Conservation (phyloP, 352 stramenopile species). For the Hyaloperonospora arabidopsidis region DNA sequence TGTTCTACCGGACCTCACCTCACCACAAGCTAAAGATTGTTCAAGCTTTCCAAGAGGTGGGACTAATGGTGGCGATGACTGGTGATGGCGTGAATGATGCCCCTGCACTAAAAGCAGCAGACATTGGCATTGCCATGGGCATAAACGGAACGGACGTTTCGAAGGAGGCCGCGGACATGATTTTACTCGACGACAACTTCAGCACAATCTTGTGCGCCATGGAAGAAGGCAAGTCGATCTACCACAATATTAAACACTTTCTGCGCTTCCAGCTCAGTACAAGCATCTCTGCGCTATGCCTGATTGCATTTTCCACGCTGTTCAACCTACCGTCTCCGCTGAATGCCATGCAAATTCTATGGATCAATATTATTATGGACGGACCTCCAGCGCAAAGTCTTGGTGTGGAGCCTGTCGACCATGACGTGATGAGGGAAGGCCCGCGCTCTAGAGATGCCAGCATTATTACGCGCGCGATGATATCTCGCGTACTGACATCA, state of each 20-base stretch:
- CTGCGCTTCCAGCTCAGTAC: conserved; percentile 96
- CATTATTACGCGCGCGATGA: conserved; percentile 73
- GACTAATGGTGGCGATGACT: conserved; percentile 93
- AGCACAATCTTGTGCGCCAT: conserved; percentile 92
- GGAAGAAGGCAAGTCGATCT: conserved; percentile 93
- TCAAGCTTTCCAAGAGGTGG: conserved; percentile 80
- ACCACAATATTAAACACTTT: conserved; percentile 96
- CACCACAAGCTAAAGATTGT: conserved; percentile 96
- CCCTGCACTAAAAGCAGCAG: conserved; percentile 92
- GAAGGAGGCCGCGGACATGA: conserved; percentile 96
- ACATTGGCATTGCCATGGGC: conserved; percentile 97
- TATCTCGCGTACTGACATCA: conserved; percentile 56
- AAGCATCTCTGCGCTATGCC: conserved; percentile 90
- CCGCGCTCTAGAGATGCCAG: conserved; percentile 66
- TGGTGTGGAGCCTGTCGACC: conserved; percentile 81
- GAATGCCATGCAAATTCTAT: conserved; percentile 98
- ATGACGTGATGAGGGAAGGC: conserved; percentile 80
- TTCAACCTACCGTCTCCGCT: conserved; percentile 71
- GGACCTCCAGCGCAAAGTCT: conserved; percentile 79
- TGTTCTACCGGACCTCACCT: conserved; percentile 94
- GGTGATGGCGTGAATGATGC: conserved; percentile 99
- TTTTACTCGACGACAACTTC: conserved; percentile 94
- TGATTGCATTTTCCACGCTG: conserved; percentile 77
- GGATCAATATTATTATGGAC: conserved; percentile 98
- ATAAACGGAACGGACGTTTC: conserved; percentile 96